Evolutionary conservation across 306 rosid genomes (phyloP), one percentile per base, ranked within the genome.

Genomic region (Cucumis hystrix): DNA sequence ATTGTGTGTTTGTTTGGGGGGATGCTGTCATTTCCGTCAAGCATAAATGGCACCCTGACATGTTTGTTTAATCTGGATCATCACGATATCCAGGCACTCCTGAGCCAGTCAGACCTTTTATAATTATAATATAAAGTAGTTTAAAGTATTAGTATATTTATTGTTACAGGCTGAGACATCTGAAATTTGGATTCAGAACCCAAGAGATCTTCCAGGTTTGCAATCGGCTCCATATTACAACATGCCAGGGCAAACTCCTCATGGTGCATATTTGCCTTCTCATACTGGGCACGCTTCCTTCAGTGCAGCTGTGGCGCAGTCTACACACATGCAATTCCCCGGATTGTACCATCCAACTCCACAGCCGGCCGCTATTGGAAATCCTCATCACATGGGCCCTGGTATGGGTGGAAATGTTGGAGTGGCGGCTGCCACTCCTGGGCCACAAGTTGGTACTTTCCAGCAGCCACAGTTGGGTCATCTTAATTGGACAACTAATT

Each of bases 321-420:
- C 99, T 64, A 88, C 99, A n/a, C 97, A 96, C 90, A 88, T 92
- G 99, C 99, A 96, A 82, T 96, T 86, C 79, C 96, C 98, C 1
- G 93, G 98, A n/a, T 76, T 96, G 89, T 96, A 92, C 82, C 99
- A 96, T 33, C 87, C 97, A 78, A 81, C 96, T 69, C 89, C 83
- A 1, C 99, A 92, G 84, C 92, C 89, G 51, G 85, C 87, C 25
- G 83, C 91, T 67, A 84, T 94, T 9, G 87, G 91, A 54, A 89
- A 77, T 79, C 91, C 96, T 52, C 99, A 92, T 49, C 99, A 92
- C 81, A 63, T 94, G 79, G 98, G 96, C 70, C 92, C 96, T 15
- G 86, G 93, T 5, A 87, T 94, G 87, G 93, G 95, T 2, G 93
- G 87, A 28, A 94, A 87, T 63, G 92, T 94, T 2, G 98, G 98